Evolutionary conservation across 1,284 basidiomycete genomes (phyloP).

Genomic region (Hortiboletus rubellus): DNA sequence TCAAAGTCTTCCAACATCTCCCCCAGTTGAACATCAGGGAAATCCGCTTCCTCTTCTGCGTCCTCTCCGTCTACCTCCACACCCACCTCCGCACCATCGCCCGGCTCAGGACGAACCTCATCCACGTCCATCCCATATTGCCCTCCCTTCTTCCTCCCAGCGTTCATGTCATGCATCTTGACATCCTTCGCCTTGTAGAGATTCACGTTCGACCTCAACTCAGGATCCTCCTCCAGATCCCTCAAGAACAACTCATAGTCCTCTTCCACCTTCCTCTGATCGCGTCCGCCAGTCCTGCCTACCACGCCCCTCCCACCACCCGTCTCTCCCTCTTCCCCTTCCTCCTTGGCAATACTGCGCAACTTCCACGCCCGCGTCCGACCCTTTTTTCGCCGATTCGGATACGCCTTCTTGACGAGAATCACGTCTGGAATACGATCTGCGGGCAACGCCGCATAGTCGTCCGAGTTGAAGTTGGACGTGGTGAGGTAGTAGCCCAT

Average conservation of each 20-base stretch:
- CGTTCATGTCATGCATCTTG: slow-evolving; percentile 45
- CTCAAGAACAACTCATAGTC: slow-evolving; percentile 97
- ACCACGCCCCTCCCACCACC: slow-evolving; percentile 79
- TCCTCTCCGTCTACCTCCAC: slow-evolving; percentile 34
- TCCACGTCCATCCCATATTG: slow-evolving; percentile 78
- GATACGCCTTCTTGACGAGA: slow-evolving; percentile 95
- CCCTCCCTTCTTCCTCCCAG: slow-evolving; percentile 40
- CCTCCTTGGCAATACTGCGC: slow-evolving; percentile 93
- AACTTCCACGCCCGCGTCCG: slow-evolving; percentile 87
- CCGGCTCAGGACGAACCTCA: slow-evolving; percentile 40
- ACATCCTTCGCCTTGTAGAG: slow-evolving; percentile 74
- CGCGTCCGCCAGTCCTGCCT: slow-evolving; percentile 86
- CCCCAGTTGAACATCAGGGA: slow-evolving; percentile 85
- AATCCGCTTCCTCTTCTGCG: slow-evolving; percentile 83
- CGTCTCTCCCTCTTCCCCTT: slow-evolving; percentile 79
- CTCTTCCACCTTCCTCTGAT: slow-evolving; percentile 92
- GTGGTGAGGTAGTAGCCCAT: slow-evolving; percentile 89
- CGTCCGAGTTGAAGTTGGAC: slow-evolving; percentile 91
- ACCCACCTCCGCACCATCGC: slow-evolving; percentile 25
- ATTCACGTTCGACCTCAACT: slow-evolving; percentile 88
- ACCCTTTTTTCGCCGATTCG: slow-evolving; percentile 90
- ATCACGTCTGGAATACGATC: slow-evolving; percentile 88
- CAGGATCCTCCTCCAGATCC: slow-evolving; percentile 95
- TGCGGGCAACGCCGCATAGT: slow-evolving; percentile 76
- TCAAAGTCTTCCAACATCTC: slow-evolving; percentile 95